A percentile compares a stretch with the other conserved stretches of the same genome.
phyloP scores from a whole-genome alignment of 2,329 filamentous ascomycete genomes.

The Fusarium tricinctum region DNA sequence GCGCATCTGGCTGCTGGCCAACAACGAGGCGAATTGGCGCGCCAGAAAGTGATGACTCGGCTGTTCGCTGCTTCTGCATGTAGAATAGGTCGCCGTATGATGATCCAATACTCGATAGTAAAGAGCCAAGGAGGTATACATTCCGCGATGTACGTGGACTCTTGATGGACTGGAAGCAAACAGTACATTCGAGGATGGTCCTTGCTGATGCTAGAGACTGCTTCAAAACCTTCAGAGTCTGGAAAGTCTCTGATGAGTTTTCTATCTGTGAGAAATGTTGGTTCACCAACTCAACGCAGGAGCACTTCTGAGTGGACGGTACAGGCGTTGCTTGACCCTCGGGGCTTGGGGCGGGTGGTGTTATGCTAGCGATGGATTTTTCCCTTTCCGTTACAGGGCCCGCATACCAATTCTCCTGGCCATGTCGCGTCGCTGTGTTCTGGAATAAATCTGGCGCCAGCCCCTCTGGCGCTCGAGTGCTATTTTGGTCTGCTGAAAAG shows the following conservation, averaged over 20 bases:
- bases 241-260: constrained; percentile 16
- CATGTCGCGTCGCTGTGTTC: neutral
- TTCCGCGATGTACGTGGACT: constrained; percentile 18
- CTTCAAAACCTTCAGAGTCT: constrained; percentile 22
- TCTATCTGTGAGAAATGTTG: constrained; percentile 22
- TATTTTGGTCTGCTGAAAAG: neutral
- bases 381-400: neutral
- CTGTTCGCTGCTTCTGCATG: constrained; percentile 12
- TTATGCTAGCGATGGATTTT: rapidly evolving
- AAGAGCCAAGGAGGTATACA: neutral
- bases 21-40: neutral
- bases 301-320: neutral
- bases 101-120: constrained; percentile 11
- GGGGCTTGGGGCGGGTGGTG: rapidly evolving
- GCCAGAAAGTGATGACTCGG: neutral
- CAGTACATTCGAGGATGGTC: constrained; percentile 4
- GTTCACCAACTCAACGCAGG: constrained; percentile 13
- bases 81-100: constrained; percentile 27
- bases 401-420: neutral
- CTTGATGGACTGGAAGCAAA: constrained; percentile 24
- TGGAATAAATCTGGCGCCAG: neutral
- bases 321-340: rapidly evolving
- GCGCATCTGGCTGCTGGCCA: neutral
- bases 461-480: rapidly evolving
- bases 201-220: constrained; percentile 8